Evolutionary conservation across 2,329 filamentous ascomycete species (phyloP).

Genomic region (Paecilomyces dactylethromorphus): DNA sequence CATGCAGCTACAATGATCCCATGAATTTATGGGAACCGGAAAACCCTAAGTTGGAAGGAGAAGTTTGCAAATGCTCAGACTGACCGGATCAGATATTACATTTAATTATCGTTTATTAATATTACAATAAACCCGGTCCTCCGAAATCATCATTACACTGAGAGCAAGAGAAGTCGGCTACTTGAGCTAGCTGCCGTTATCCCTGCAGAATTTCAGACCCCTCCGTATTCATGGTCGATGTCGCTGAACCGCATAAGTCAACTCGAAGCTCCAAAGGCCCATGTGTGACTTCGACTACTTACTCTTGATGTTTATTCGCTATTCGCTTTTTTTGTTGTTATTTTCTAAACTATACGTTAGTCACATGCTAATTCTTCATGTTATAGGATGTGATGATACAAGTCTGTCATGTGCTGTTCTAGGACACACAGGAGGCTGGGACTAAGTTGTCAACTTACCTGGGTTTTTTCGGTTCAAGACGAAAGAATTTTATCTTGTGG

Average conservation of each 20-base stretch:
- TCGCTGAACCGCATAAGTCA: not conserved
- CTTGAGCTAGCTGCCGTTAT: not conserved
- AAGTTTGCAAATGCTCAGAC: not conserved
- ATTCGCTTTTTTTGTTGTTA: not conserved
- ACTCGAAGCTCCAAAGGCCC: not conserved
- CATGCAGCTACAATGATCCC: not conserved
- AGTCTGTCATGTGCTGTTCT: not conserved
- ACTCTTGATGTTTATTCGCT: not conserved
- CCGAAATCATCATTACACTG: not conserved
- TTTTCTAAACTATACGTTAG: not conserved
- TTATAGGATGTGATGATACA: not conserved
- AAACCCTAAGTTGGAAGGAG: not conserved
- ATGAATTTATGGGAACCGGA: not conserved
- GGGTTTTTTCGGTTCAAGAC: not conserved
- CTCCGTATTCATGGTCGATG: not conserved
- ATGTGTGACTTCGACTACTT: not conserved
- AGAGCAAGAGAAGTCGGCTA: not conserved
- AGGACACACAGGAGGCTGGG: not conserved
- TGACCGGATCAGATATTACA: not conserved
- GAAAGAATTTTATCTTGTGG: not conserved
- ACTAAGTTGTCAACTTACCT: not conserved
- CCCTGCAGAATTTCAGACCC: not conserved
- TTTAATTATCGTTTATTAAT: not conserved
- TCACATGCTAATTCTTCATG: not conserved
- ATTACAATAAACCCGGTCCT: not conserved